phyloP scores from a whole-genome alignment of 495 filamentous ascomycete genomes.

The Penicillium bovifimosum region DNA sequence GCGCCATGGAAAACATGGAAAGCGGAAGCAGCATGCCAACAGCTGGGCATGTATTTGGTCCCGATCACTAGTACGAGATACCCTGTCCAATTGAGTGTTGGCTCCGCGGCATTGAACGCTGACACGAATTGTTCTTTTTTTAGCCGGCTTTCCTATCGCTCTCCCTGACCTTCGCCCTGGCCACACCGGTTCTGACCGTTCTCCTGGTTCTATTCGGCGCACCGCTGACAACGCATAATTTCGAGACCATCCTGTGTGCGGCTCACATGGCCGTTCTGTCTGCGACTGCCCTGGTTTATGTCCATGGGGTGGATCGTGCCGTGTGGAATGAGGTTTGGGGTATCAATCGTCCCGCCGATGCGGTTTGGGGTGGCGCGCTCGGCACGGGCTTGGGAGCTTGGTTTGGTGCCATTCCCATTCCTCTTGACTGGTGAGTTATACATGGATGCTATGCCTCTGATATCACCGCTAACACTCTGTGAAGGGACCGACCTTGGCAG shows the following conservation, averaged over 20 bases:
- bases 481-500: conserved; percentile 88
- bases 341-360: conserved; percentile 36
- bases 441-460: conserved; percentile 4
- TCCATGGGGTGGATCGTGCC: conserved; percentile 66
- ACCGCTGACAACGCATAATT: conserved; percentile 74
- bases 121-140: conserved; percentile 4
- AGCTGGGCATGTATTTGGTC: conserved; percentile 17
- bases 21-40: conserved; percentile 21
- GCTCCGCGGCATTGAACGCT: background rate
- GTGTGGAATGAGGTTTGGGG: conserved; percentile 70
- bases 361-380: conserved; percentile 38
- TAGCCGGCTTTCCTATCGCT: conserved; percentile 59
- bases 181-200: conserved; percentile 55
- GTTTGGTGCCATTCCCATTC: conserved; percentile 79
- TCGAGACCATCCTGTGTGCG: conserved; percentile 72
- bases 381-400: conserved; percentile 53
- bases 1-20: conserved; percentile 14
- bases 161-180: conserved; percentile 59
- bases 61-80: conserved; percentile 33
- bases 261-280: conserved; percentile 75
- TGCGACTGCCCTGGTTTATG: conserved; percentile 71
- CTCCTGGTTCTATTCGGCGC: conserved; percentile 84
- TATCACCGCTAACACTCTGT: conserved; percentile 6
- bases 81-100: background rate
- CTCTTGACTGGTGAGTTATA: conserved; percentile 74